phyloP scores from a whole-genome alignment of 2,329 filamentous ascomycete genomes.

The Zymoseptoria passerinii region DNA sequence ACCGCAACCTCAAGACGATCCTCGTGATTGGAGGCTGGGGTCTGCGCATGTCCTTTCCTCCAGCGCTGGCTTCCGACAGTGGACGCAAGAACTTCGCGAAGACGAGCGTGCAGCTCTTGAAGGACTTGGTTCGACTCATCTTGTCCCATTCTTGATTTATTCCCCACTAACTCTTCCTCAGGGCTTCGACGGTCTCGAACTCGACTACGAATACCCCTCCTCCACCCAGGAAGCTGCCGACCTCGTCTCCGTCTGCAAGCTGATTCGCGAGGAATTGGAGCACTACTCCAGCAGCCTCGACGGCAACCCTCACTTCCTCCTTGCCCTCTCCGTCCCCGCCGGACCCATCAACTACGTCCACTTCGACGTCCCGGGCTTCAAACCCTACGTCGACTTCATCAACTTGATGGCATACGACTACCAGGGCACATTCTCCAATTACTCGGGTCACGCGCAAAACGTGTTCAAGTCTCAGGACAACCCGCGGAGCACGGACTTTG shows the following conservation, averaged over 20 bases:
- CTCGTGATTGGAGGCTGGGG: slow-evolving; percentile 80
- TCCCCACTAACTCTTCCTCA: not conserved
- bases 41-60: slow-evolving; percentile 67
- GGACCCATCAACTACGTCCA: slow-evolving; percentile 35
- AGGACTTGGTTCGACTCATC: slow-evolving; percentile 46
- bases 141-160: not conserved
- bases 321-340: slow-evolving; percentile 36
- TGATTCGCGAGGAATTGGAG: slow-evolving; percentile 32
- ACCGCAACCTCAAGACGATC: slow-evolving; percentile 68
- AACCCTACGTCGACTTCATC: slow-evolving; percentile 37
- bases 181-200: slow-evolving; percentile 54
- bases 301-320: slow-evolving; percentile 31
- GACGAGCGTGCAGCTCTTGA: slow-evolving; percentile 64
- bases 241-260: slow-evolving; percentile 24
- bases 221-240: slow-evolving; percentile 32
- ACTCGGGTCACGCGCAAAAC: slow-evolving; percentile 70
- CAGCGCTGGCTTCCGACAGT: slow-evolving; percentile 52
- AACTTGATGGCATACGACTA: slow-evolving; percentile 45
- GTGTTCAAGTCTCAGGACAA: slow-evolving; percentile 52
- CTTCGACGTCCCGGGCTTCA: slow-evolving; percentile 32
- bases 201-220: slow-evolving; percentile 42
- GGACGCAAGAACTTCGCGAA: slow-evolving; percentile 60
- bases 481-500: slow-evolving; percentile 65
- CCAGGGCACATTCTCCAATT: slow-evolving; percentile 49
- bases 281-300: slow-evolving; percentile 23